A percentile compares a stretch with the other conserved stretches of the same genome.
phyloP scores from a whole-genome alignment of 1,284 basidiomycete species.

The Pseudozyma hubeiensis region DNA sequence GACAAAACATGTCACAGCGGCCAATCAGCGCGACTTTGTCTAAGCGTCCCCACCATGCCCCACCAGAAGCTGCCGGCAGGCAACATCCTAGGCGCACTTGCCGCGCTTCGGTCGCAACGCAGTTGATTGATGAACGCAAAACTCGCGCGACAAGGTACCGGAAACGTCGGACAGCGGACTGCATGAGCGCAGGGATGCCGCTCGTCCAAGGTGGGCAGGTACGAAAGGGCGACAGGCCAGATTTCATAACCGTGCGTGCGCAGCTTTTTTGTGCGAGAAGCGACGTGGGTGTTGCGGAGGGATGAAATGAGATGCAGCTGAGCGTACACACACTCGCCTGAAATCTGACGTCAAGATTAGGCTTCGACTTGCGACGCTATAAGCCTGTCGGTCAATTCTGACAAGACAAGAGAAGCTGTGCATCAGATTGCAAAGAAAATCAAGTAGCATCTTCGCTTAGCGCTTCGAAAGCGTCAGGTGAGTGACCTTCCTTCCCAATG shows the following conservation, averaged over 20 bases:
- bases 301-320: constrained; percentile 5
- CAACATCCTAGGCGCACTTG: constrained; percentile 11
- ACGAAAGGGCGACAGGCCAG: constrained; percentile 1
- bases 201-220: no score
- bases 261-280: not conserved
- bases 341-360: constrained; percentile 4
- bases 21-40: no score
- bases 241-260: constrained; percentile 24
- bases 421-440: constrained; percentile 2
- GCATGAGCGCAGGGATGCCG: no score
- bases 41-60: no score
- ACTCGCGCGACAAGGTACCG: no score
- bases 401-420: not conserved
- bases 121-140: not conserved
- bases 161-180: no score
- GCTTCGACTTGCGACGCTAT: constrained; percentile 9
- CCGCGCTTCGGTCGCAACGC: constrained; percentile 2
- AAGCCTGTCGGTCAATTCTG: constrained; percentile 1
- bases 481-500: constrained; percentile 31
- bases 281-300: constrained; percentile 13
- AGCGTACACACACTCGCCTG: constrained; percentile 6
- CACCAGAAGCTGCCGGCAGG: no score
- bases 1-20: no score
- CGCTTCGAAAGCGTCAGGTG: constrained; percentile 20
- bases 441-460: constrained; percentile 15